Percentiles rank a stretch among this genome's conserved stretches.
These are phyloP conservation scores for Aechmea fasciata DNA, from an alignment of 176 grass and related monocot species.

Conservation along the genomic window DNA sequence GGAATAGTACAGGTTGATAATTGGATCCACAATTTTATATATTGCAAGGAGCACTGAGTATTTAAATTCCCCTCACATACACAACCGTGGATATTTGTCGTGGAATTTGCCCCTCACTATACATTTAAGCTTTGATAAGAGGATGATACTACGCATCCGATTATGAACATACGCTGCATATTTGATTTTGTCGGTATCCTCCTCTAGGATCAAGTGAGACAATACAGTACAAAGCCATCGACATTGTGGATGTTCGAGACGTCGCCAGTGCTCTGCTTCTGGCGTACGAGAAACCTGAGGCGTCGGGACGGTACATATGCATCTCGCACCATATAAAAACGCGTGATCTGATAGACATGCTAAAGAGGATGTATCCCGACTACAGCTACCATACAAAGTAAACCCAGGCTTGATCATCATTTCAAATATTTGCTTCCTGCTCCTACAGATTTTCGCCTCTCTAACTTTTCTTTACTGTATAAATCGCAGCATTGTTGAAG, in stretches of 20 bases:
- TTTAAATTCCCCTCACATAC: background rate
- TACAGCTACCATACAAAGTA: slow-evolving; percentile 33
- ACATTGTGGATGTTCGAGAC: slow-evolving; percentile 42
- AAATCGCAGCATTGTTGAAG: slow-evolving; percentile 17
- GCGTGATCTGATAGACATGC: slow-evolving; percentile 29
- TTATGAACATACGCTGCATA: background rate
- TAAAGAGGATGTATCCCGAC: slow-evolving; percentile 42
- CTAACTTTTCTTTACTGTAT: background rate
- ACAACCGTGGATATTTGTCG: no score
- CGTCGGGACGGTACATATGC: slow-evolving; percentile 34
- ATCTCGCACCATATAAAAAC: slow-evolving; percentile 13
- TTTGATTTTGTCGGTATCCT: background rate
- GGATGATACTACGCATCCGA: no score
- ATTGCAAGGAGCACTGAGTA: background rate
- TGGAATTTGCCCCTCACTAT: no score
- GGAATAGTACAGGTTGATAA: background rate
- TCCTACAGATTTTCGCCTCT: background rate
- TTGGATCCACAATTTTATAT: background rate
- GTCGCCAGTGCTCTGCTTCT: slow-evolving; percentile 42
- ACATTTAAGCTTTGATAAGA: no score
- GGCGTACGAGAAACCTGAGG: slow-evolving; percentile 29
- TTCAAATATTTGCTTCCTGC: background rate
- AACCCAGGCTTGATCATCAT: background rate
- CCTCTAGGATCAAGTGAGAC: slow-evolving; percentile 22
- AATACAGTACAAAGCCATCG: slow-evolving; percentile 31